Evolutionary conservation across 345 rosid genomes (phyloP).

Genomic region (Dovyalis caffra): DNA sequence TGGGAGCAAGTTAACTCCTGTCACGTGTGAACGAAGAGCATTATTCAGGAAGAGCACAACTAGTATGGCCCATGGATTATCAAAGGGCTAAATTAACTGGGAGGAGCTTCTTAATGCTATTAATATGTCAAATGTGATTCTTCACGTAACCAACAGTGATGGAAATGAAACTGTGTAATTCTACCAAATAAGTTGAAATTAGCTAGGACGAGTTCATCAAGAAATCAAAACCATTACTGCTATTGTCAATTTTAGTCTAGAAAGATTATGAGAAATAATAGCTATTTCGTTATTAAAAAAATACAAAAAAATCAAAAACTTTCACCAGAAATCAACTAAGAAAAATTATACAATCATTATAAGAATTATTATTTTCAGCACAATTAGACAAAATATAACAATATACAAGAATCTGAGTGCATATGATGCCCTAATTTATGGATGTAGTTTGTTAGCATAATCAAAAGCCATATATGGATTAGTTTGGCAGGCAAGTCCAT

Average conservation of each 20-base stretch:
- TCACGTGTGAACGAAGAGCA: conserved; percentile 6
- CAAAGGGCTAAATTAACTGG: background rate
- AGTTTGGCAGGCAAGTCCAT: too few species aligned
- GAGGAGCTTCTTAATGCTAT: background rate
- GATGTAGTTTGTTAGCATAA: too few species aligned
- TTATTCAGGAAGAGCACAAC: background rate
- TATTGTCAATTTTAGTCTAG: background rate
- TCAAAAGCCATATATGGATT: too few species aligned
- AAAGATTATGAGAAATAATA: background rate
- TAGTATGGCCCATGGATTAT: background rate
- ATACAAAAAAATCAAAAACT: background rate
- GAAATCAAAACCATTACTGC: background rate
- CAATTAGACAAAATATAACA: too few species aligned
- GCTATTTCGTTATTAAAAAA: background rate
- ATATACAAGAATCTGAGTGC: too few species aligned
- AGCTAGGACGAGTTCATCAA: background rate
- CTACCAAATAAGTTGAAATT: background rate
- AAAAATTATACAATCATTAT: background rate
- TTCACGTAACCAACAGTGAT: conserved; percentile 6
- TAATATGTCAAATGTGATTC: background rate
- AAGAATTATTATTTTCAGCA: too few species aligned
- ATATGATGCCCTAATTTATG: too few species aligned
- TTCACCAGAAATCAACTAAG: background rate
- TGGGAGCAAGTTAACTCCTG: conserved; percentile 83
- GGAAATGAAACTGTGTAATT: background rate